These are phyloP conservation scores for Scleromitrula shiraiana DNA, from an alignment of 2,329 filamentous ascomycete species.

Conservation along the genomic window DNA sequence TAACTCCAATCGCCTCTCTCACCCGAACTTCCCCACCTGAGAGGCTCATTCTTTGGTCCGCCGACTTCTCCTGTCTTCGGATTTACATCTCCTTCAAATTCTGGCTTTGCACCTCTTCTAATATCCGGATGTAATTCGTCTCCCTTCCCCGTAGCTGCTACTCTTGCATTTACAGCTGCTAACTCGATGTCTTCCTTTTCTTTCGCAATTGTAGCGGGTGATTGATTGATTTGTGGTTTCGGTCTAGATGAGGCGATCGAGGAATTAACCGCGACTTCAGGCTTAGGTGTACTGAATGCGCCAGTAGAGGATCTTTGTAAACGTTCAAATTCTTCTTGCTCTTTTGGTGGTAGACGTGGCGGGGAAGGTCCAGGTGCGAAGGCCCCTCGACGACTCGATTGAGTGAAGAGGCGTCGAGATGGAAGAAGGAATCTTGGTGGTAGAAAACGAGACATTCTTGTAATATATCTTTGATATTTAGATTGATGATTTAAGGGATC, in stretches of 20 bases:
- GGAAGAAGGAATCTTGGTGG: slow-evolving; percentile 21
- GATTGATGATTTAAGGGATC: no score
- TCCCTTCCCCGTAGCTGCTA: slow-evolving; percentile 48
- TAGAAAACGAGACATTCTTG: slow-evolving; percentile 25
- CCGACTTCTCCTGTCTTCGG: slow-evolving; percentile 93
- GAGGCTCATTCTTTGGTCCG: slow-evolving; percentile 92
- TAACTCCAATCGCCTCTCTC: slow-evolving; percentile 73
- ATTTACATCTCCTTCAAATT: slow-evolving; percentile 89
- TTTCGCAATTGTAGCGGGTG: slow-evolving; percentile 28
- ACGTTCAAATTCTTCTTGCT: slow-evolving; percentile 84
- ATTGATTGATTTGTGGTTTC: slow-evolving; percentile 41
- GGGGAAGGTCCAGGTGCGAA: slow-evolving; percentile 58
- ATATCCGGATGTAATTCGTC: slow-evolving; percentile 64
- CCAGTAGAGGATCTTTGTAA: slow-evolving; percentile 72
- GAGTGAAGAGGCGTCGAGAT: slow-evolving; percentile 24
- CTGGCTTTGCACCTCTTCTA: slow-evolving; percentile 69
- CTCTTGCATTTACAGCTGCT: slow-evolving; percentile 32
- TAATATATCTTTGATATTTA: background rate
- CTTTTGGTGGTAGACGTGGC: slow-evolving; percentile 76
- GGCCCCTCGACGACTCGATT: slow-evolving; percentile 24
- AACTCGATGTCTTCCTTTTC: slow-evolving; percentile 21
- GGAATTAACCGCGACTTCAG: slow-evolving; percentile 15
- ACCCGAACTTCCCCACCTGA: slow-evolving; percentile 71
- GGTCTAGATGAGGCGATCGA: slow-evolving; percentile 21
- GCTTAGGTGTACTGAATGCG: slow-evolving; percentile 60